Conservation (phyloP, 2,329 filamentous ascomycete genomes). For the Lachnellula subtilissima region DNA sequence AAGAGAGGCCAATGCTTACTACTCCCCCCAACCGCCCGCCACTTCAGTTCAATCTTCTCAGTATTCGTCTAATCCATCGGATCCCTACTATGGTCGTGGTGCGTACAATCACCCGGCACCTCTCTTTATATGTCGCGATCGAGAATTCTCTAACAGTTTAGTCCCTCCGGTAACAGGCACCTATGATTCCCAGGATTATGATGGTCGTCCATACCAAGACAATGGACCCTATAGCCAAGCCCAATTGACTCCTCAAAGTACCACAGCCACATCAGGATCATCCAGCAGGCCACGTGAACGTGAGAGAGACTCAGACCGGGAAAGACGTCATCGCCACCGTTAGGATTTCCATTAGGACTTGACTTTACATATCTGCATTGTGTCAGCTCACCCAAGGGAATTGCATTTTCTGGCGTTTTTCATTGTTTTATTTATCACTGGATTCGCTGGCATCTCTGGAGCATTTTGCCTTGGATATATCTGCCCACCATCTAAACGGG, state of each 20-base stretch:
- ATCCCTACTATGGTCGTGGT: conserved; percentile 57
- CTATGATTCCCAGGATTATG: conserved; percentile 23
- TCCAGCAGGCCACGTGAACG: conserved; percentile 23
- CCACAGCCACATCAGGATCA: conserved; percentile 22
- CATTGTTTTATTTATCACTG: conserved; percentile 19
- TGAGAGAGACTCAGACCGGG: conserved; percentile 22
- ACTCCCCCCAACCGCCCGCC: conserved; percentile 29
- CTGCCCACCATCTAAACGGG: conserved; percentile 13
- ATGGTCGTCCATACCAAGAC: conserved; percentile 20
- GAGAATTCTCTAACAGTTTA: conserved; percentile 31
- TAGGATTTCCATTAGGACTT: conserved; percentile 16
- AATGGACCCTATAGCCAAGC: conserved; percentile 19
- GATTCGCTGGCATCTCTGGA: conserved; percentile 19
- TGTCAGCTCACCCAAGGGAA: conserved; percentile 12
- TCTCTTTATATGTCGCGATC: conserved; percentile 13
- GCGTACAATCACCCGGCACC: conserved; percentile 40
- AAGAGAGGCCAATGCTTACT: conserved; percentile 1
- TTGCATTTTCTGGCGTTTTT: conserved; percentile 29
- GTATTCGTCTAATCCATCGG: conserved; percentile 40
- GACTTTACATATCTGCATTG: conserved; percentile 17
- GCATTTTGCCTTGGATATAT: conserved; percentile 19
- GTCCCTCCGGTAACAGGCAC: conserved; percentile 22
- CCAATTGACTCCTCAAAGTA: conserved; percentile 20
- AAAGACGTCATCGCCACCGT: conserved; percentile 17
- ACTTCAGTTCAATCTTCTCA: conserved; percentile 33